Evolutionary conservation across 345 rosid genomes (phyloP), one percentile per base, ranked within the genome.

Genomic region (Noccaea bulbosa): DNA sequence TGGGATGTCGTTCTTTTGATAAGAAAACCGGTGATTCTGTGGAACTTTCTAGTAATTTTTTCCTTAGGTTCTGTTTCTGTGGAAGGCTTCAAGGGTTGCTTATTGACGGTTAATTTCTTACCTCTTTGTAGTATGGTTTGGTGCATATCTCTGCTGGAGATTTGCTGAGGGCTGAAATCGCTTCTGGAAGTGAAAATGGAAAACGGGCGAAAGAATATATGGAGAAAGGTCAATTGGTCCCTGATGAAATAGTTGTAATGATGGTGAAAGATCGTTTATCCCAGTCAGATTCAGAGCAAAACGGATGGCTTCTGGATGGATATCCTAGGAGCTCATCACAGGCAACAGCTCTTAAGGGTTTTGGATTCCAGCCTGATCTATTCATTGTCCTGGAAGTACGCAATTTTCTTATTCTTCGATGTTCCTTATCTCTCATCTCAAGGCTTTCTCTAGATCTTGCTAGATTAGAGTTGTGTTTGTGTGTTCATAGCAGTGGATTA

Each of bases 221-320:
- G 98, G 96, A 88, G 80, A 88, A 85, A 77, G 98, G 96, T 16
- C 81, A 84, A 47, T 75, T 91, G 71, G 94, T 86, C 14, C 98
- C 96, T 12, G 64, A 85, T 24, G 90, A 86, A 77, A 91, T 93
- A 46, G 94, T 84, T 71, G 96, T 86, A 56, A 79, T 80, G 90
- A 87, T 93, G 98, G 97, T 93, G 41, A 93, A 86, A 85, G 90
- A 91, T 34, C 89, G 92, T 47, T 74, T 93, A 14, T 70, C 72
- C 20, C 87, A 84, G 82, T 80, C 86, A 9, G 97, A 93, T 81
- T 83, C 97, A 69, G 70, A 78, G 69, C 82, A 86, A 76, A 86
- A 81, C 6, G 98, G 97, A 22, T 93, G 98, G 98, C 96, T 93
- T 79, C 80, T 93, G 72, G 98, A 93, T 87, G 98, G 97, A 69